phyloP scores from a whole-genome alignment of 2,329 filamentous ascomycete species.

The Coleophoma crateriformis region DNA sequence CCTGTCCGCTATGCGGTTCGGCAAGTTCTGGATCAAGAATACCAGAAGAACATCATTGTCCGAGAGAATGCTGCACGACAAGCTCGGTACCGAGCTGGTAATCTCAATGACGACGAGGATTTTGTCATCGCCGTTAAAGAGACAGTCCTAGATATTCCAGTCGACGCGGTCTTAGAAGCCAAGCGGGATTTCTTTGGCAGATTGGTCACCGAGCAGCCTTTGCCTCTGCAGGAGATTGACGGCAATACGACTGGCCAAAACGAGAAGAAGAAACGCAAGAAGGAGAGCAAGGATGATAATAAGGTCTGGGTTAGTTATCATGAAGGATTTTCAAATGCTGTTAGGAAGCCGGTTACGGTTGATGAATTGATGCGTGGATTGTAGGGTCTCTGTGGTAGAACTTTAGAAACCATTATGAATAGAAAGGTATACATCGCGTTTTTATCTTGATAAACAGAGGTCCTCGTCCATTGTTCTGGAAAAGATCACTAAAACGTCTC shows the following conservation, averaged over 20 bases:
- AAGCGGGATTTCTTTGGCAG: constrained; percentile 87
- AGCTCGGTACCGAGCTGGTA: constrained; percentile 55
- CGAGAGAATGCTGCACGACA: constrained; percentile 63
- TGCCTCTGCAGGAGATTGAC: constrained; percentile 34
- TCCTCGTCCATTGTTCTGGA: too few relatives aligned
- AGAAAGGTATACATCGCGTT: too few relatives aligned
- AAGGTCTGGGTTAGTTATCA: constrained; percentile 85
- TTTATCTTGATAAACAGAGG: too few relatives aligned
- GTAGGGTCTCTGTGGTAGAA: constrained; percentile 25
- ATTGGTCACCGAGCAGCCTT: constrained; percentile 46
- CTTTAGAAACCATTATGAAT: too few relatives aligned
- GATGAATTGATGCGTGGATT: constrained; percentile 69
- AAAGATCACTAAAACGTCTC: too few relatives aligned
- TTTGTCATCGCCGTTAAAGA: constrained; percentile 15
- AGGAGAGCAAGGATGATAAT: constrained; percentile 37
- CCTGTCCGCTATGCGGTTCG: constrained; percentile 89
- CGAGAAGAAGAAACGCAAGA: constrained; percentile 24
- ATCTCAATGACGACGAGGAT: constrained; percentile 27
- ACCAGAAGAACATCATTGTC: constrained; percentile 64
- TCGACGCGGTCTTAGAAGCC: constrained; percentile 28
- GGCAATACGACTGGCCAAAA: constrained; percentile 59
- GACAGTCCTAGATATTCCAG: constrained; percentile 14
- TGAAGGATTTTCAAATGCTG: constrained; percentile 88
- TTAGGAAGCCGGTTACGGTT: constrained; percentile 79
- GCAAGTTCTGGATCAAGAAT: constrained; percentile 89